A percentile compares a stretch with the other conserved stretches of the same genome.
These are phyloP conservation scores for Verticillium dahliae DNA, from an alignment of 2,329 filamentous ascomycete species.

Conservation along the genomic window DNA sequence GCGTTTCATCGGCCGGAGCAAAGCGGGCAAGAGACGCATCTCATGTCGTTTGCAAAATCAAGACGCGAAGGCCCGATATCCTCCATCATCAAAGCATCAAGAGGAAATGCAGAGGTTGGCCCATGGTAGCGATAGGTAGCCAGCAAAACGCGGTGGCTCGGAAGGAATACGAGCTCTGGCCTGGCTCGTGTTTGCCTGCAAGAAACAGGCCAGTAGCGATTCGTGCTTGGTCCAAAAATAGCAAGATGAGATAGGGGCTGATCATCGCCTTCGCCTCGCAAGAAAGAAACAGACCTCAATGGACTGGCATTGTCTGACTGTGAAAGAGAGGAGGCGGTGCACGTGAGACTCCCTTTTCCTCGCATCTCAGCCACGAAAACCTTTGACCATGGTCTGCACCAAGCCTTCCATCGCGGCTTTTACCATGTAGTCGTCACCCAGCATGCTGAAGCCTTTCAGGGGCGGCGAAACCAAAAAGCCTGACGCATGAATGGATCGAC, in stretches of 20 bases:
- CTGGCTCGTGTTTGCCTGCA: neutral
- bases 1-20: neutral
- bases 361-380: neutral
- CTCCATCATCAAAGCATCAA: neutral
- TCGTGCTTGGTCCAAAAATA: constrained; percentile 9
- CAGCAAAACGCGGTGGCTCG: neutral
- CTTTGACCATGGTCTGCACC: neutral
- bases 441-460: neutral
- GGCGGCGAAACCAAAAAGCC: no score
- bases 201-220: neutral
- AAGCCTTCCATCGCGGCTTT: neutral
- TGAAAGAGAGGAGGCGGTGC: constrained; percentile 8
- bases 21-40: neutral
- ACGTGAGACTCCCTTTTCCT: constrained; percentile 2
- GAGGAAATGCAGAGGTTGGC: neutral
- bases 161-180: neutral
- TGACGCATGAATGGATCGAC: no score
- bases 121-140: neutral
- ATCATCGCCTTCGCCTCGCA: constrained; percentile 1
- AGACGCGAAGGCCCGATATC: neutral
- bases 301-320: neutral
- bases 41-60: neutral
- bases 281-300: neutral
- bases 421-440: neutral
- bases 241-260: constrained; percentile 12